Percentiles rank a stretch among this genome's conserved stretches.
phyloP scores from a whole-genome alignment of 495 filamentous ascomycete genomes.

The Penicillium cinerascens region DNA sequence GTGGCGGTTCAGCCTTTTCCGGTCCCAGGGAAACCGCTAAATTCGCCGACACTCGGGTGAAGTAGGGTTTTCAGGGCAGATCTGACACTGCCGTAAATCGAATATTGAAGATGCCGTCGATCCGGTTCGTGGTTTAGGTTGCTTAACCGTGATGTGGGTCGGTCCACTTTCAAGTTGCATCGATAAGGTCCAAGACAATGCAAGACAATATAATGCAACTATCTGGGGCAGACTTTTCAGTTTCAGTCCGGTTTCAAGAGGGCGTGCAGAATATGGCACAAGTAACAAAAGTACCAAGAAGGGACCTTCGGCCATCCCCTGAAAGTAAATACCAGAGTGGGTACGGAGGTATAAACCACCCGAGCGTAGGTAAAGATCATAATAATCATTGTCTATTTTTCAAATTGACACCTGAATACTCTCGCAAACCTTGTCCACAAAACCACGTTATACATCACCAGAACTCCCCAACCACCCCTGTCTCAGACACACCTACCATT shows the following conservation, averaged over 20 bases:
- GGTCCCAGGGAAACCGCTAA: constrained; percentile 11
- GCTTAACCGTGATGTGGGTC: neutral
- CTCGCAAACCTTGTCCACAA: neutral
- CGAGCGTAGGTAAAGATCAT: neutral
- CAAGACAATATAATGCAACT: neutral
- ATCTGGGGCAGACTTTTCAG: neutral
- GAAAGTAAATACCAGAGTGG: neutral
- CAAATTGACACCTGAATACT: neutral
- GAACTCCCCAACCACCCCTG: neutral
- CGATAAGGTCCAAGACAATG: neutral
- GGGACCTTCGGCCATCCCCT: neutral
- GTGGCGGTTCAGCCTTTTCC: constrained; percentile 19
- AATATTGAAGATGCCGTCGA: constrained; percentile 1
- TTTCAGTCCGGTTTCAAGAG: neutral
- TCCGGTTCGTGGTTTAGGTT: constrained; percentile 2
- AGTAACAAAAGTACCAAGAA: neutral
- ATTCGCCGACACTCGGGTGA: constrained; percentile 13
- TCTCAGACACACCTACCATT: constrained; percentile 5
- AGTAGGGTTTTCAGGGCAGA: constrained; percentile 5
- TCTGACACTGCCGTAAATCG: neutral
- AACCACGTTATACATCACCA: neutral
- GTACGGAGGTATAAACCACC: neutral
- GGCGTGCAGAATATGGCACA: neutral
- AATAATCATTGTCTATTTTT: neutral
- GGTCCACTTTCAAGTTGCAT: neutral